These are phyloP conservation scores for Thuidium tamariscinum DNA, from an alignment of 225 moss, liverwort and hornwort genomes.

Conservation along the genomic window DNA sequence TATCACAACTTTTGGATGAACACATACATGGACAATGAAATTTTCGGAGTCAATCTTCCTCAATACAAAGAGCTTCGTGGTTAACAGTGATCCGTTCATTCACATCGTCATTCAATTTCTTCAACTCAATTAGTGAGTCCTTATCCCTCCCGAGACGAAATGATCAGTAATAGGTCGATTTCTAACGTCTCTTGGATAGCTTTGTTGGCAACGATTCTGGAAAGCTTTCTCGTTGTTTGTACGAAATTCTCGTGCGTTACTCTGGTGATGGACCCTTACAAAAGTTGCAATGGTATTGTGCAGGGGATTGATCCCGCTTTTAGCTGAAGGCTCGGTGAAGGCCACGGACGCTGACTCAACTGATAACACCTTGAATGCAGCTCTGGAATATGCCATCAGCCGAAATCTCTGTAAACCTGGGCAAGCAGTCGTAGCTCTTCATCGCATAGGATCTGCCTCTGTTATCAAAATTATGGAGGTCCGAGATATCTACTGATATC, in stretches of 20 bases:
- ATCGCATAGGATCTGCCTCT: constrained; percentile 81
- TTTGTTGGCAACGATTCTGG: neutral
- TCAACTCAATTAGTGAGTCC: neutral
- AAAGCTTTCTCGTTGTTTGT: neutral
- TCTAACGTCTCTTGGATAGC: neutral
- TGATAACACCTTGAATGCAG: constrained; percentile 75
- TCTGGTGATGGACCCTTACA: neutral
- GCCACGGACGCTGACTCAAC: constrained; percentile 80
- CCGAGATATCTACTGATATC: constrained; percentile 34
- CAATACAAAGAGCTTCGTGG: neutral
- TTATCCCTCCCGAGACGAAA: neutral
- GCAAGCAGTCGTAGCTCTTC: constrained; percentile 80
- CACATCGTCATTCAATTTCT: neutral
- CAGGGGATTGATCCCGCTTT: constrained; percentile 83
- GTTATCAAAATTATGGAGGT: constrained; percentile 97
- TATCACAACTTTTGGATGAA: neutral
- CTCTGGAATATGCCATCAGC: constrained; percentile 71
- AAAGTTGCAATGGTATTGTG: neutral
- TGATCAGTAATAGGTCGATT: neutral
- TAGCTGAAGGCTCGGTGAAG: constrained; percentile 87
- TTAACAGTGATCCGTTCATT: neutral
- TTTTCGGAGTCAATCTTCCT: neutral
- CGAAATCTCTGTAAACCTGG: constrained; percentile 78
- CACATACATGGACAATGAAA: neutral
- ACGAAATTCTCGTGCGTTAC: neutral